Evolutionary conservation across 495 filamentous ascomycete species (phyloP).

Genomic region (Penicillium macrosclerotiorum): DNA sequence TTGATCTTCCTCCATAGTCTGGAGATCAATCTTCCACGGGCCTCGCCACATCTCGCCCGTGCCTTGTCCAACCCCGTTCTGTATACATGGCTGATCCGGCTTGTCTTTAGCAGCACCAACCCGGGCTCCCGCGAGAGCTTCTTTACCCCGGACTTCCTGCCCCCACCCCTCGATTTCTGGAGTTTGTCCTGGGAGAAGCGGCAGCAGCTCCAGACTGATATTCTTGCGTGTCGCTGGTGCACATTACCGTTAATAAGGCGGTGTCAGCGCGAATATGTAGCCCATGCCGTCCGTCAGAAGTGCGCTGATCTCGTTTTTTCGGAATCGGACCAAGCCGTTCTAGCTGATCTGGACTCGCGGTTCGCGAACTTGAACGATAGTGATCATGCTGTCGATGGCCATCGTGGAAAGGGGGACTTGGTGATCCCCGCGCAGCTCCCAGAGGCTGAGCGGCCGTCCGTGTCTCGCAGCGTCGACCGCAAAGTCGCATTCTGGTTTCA

Average conservation of each 20-base stretch:
- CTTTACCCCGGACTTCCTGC: slow-evolving; percentile 40
- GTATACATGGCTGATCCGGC: slow-evolving; percentile 45
- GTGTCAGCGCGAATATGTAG: slow-evolving; percentile 40
- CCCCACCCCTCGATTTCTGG: slow-evolving; percentile 34
- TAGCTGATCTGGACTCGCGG: slow-evolving; percentile 16
- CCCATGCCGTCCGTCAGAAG: slow-evolving; percentile 29
- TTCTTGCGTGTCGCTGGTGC: slow-evolving; percentile 47
- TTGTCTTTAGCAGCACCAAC: slow-evolving; percentile 40
- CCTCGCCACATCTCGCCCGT: slow-evolving; percentile 34
- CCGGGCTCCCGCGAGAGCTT: slow-evolving; percentile 27
- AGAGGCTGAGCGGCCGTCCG: background rate
- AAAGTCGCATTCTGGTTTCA: slow-evolving; percentile 39
- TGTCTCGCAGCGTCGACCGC: slow-evolving; percentile 14
- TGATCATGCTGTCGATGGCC: slow-evolving; percentile 18
- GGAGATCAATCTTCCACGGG: slow-evolving; percentile 50
- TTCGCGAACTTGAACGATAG: slow-evolving; percentile 20
- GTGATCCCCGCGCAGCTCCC: slow-evolving; percentile 19
- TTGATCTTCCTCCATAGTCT: slow-evolving; percentile 49
- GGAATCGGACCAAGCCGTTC: slow-evolving; percentile 13
- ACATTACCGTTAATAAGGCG: slow-evolving; percentile 39
- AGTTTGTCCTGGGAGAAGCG: slow-evolving; percentile 21
- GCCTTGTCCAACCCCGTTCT: slow-evolving; percentile 35
- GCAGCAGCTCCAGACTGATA: slow-evolving; percentile 25
- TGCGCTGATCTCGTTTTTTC: slow-evolving; percentile 25
- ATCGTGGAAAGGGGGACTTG: slow-evolving; percentile 32